phyloP scores from a whole-genome alignment of 176 grass and related monocot species.

The Secale cereale region DNA sequence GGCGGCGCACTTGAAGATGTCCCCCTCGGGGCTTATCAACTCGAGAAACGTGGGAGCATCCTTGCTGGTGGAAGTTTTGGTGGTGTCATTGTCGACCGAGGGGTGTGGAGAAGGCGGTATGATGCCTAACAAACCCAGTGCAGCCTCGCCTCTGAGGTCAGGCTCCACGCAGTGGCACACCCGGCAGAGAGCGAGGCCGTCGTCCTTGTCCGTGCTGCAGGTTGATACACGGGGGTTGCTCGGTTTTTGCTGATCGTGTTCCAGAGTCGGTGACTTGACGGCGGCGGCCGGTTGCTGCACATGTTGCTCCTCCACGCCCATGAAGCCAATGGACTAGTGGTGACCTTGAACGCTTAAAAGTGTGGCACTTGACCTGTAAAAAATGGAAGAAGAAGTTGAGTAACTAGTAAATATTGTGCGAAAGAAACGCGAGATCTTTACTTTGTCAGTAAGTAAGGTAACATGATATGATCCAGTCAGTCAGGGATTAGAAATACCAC shows the following conservation, averaged over 20 bases:
- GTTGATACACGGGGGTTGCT: conserved; percentile 39
- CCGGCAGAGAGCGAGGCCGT: conserved; percentile 49
- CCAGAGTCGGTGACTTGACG: conserved; percentile 12
- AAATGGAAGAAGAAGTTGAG: not conserved
- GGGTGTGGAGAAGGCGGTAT: conserved; percentile 32
- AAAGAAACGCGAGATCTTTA: no score
- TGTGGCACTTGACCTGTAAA: not conserved
- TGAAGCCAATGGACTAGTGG: conserved; percentile 16
- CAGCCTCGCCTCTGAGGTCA: conserved; percentile 66
- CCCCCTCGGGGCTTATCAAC: conserved; percentile 75
- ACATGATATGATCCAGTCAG: not conserved
- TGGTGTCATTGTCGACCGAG: not conserved
- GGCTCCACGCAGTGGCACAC: conserved; percentile 81
- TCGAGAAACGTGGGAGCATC: conserved; percentile 36
- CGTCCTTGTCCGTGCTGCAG: conserved; percentile 68
- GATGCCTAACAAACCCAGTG: conserved; percentile 70
- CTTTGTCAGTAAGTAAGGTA: no score
- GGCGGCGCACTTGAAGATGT: conserved; percentile 70
- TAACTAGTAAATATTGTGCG: no score
- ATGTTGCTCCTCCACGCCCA: conserved; percentile 50
- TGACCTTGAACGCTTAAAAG: not conserved
- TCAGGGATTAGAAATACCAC: no score
- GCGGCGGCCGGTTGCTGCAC: conserved; percentile 22
- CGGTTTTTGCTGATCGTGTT: conserved; percentile 10
- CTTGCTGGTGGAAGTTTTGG: conserved; percentile 25